A percentile compares a stretch with the other conserved stretches of the same genome.
These are phyloP conservation scores for Cladosporium sp. DNA, from an alignment of 2,329 filamentous ascomycete species.

Conservation along the genomic window DNA sequence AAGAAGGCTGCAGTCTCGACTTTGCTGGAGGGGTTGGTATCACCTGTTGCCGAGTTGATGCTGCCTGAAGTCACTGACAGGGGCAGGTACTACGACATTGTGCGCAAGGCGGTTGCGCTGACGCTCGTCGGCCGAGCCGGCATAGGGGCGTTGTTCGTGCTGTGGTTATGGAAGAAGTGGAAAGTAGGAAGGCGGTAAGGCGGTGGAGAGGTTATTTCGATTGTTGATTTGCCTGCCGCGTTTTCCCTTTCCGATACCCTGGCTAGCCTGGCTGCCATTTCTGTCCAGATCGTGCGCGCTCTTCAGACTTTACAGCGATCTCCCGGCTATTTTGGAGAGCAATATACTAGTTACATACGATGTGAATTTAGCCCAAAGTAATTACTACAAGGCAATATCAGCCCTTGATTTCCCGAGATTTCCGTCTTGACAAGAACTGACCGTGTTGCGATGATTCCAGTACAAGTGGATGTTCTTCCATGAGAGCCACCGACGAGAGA, in stretches of 20 bases:
- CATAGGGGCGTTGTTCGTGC: conserved; percentile 14
- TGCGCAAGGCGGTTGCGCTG: conserved; percentile 43
- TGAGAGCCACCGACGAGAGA: not conserved
- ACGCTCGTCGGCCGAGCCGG: conserved; percentile 36
- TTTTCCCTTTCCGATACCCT: conserved; percentile 1
- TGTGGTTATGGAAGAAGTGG: conserved; percentile 14
- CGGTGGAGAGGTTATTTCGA: too few species aligned
- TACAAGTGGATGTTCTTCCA: too few species aligned
- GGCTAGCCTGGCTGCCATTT: not conserved
- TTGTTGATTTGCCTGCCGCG: not conserved
- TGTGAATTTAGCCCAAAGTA: too few species aligned
- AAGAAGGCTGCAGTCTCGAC: conserved; percentile 43
- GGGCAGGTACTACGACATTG: conserved; percentile 45
- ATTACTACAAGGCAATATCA: too few species aligned
- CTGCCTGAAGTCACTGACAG: conserved; percentile 30
- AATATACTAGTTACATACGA: not conserved
- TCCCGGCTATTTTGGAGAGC: conserved; percentile 6
- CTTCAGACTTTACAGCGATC: conserved; percentile 1
- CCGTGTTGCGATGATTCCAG: not conserved
- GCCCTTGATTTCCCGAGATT: too few species aligned
- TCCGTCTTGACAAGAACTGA: too few species aligned
- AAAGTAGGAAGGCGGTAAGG: not conserved
- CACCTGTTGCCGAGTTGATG: conserved; percentile 17
- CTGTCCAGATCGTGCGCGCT: not conserved
- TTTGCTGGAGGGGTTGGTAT: conserved; percentile 44